Percentiles rank a stretch among this genome's conserved stretches.
These are phyloP conservation scores for Lenwebbia sp. DNA, from an alignment of 345 rosid species.

Conservation along the genomic window DNA sequence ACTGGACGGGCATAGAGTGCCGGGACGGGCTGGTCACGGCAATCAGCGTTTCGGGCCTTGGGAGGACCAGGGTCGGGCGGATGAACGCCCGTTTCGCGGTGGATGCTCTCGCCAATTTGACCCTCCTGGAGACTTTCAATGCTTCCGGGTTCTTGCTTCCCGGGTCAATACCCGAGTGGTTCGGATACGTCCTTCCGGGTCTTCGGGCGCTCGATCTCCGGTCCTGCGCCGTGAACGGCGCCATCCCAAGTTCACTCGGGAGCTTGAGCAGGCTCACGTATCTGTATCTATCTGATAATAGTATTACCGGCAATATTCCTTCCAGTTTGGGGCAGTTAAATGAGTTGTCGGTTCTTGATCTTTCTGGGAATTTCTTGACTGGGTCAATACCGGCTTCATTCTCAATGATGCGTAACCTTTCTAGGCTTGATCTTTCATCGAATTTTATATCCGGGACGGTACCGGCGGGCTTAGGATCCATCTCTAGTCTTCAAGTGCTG, in stretches of 20 bases:
- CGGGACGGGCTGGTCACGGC: conserved; percentile 28
- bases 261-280: conserved; percentile 21
- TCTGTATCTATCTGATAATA: conserved; percentile 36
- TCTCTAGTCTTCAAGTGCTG: conserved; percentile 19
- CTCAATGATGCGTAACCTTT: conserved; percentile 23
- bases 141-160: conserved; percentile 59
- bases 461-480: conserved; percentile 30
- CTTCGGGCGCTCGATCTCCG: conserved; percentile 56
- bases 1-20: conserved; percentile 51
- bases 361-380: conserved; percentile 35
- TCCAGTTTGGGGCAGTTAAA: conserved; percentile 27
- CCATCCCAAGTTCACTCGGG: conserved; percentile 47
- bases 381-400: conserved; percentile 40
- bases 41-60: conserved; percentile 43
- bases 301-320: conserved; percentile 32
- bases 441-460: conserved; percentile 37
- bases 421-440: conserved; percentile 31
- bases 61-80: conserved; percentile 42
- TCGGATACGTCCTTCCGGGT: conserved; percentile 28
- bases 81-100: conserved; percentile 38
- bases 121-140: conserved; percentile 38
- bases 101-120: conserved; percentile 39
- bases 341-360: conserved; percentile 32
- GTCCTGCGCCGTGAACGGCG: conserved; percentile 32
- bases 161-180: conserved; percentile 53